phyloP scores from a whole-genome alignment of 345 rosid genomes.

The Tarenaya hassleriana region DNA sequence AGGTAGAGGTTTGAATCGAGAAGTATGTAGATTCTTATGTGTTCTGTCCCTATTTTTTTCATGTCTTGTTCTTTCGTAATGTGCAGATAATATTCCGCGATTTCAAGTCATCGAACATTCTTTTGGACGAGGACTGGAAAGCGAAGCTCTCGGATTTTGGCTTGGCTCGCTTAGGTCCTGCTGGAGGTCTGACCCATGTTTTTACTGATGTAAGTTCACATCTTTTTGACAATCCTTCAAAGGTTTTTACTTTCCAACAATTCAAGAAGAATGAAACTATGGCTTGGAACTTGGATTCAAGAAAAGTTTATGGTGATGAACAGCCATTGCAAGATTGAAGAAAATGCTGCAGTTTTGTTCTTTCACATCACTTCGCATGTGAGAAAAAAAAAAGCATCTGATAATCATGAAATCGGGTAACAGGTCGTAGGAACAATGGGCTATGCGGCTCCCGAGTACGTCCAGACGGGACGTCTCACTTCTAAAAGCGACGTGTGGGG shows the following conservation, averaged over 20 bases:
- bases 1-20: slow-evolving; percentile 38
- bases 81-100: slow-evolving; percentile 75
- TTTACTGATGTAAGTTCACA: slow-evolving; percentile 65
- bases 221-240: too few relatives aligned
- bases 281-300: too few relatives aligned
- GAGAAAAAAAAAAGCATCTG: too few relatives aligned
- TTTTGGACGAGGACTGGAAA: slow-evolving; percentile 78
- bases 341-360: background rate
- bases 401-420: too few relatives aligned
- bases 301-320: too few relatives aligned
- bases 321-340: slow-evolving; percentile 6
- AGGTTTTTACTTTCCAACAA: too few relatives aligned
- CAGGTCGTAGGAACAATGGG: slow-evolving; percentile 94
- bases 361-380: too few relatives aligned
- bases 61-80: slow-evolving; percentile 8
- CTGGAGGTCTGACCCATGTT: slow-evolving; percentile 87
- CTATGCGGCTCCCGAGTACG: slow-evolving; percentile 86
- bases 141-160: slow-evolving; percentile 98
- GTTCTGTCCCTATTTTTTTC: background rate
- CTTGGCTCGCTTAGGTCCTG: slow-evolving; percentile 86
- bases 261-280: too few relatives aligned
- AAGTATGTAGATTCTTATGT: background rate
- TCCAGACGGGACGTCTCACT: slow-evolving; percentile 79
- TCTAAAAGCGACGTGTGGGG: slow-evolving; percentile 87
- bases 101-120: slow-evolving; percentile 87